A percentile compares a stretch with the other conserved stretches of the same genome.
These are phyloP conservation scores for Sugiyamaella qingdaonensis DNA, from an alignment of 805 yeast species.

Conservation along the genomic window DNA sequence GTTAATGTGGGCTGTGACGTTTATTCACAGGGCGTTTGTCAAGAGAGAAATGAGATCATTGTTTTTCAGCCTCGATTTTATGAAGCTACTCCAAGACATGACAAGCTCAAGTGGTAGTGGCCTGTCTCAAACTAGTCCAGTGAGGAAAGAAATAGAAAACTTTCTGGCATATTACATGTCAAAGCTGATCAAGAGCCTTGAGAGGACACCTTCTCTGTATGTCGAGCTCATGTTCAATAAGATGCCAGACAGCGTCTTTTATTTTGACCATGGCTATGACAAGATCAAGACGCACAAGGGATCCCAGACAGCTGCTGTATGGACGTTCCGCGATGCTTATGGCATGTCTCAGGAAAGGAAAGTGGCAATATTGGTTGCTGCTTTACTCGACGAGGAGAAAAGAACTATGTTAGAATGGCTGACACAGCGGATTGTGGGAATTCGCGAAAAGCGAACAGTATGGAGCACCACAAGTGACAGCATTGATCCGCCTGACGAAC, in stretches of 20 bases:
- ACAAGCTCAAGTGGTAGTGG: constrained; percentile 47
- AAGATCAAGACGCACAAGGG: constrained; percentile 20
- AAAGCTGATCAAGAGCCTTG: constrained; percentile 46
- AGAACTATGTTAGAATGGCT: constrained; percentile 43
- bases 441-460: constrained; percentile 2
- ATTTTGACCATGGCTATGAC: constrained; percentile 58
- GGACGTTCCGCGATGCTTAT: constrained; percentile 29
- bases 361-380: constrained; percentile 47
- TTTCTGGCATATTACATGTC: constrained; percentile 64
- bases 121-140: constrained; percentile 34
- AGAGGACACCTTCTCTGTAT: constrained; percentile 49
- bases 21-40: constrained; percentile 66
- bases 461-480: neutral
- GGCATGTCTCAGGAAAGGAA: constrained; percentile 42
- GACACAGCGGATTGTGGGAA: constrained; percentile 25
- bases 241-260: constrained; percentile 44
- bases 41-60: constrained; percentile 54
- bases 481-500: constrained; percentile 8
- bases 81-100: constrained; percentile 52
- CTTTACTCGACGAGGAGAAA: constrained; percentile 45
- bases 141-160: constrained; percentile 58
- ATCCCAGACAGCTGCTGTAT: constrained; percentile 19
- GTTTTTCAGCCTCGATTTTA: constrained; percentile 68
- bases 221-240: constrained; percentile 67
- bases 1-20: constrained; percentile 60